Evolutionary conservation across 163 green algal genomes (phyloP).

Genomic region (Smithsoniella earleae): DNA sequence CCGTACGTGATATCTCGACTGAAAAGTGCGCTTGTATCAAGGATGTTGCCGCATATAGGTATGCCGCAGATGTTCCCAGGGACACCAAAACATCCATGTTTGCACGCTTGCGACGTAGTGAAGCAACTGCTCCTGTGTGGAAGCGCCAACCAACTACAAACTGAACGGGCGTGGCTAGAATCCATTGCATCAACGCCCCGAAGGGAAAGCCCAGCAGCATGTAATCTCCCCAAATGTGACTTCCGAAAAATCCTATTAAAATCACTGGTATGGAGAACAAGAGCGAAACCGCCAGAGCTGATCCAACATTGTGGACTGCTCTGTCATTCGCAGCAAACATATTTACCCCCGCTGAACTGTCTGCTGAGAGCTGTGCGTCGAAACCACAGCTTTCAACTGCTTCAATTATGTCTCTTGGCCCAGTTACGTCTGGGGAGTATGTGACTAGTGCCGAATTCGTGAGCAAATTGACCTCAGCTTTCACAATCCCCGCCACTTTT

Average conservation of each 20-base stretch:
- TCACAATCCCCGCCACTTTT: constrained; percentile 43
- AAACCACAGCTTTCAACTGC: constrained; percentile 69
- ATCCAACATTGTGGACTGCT: constrained; percentile 11
- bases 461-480: constrained; percentile 36
- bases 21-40: constrained; percentile 30
- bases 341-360: constrained; percentile 14
- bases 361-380: constrained; percentile 38
- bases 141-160: constrained; percentile 88
- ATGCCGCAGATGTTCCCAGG: constrained; percentile 86
- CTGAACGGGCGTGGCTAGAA: constrained; percentile 81
- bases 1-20: not conserved
- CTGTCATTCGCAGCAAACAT: constrained; percentile 5
- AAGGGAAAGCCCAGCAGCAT: constrained; percentile 47
- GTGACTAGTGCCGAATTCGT: constrained; percentile 43
- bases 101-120: constrained; percentile 59
- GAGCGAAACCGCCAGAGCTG: constrained; percentile 39
- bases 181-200: constrained; percentile 67
- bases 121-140: constrained; percentile 58
- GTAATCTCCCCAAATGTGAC: too few species aligned
- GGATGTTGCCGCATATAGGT: constrained; percentile 63
- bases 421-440: constrained; percentile 55
- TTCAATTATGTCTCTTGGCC: constrained; percentile 62
- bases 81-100: constrained; percentile 98
- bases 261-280: constrained; percentile 82
- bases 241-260: constrained; percentile 57